A percentile compares a stretch with the other conserved stretches of the same genome.
phyloP scores from a whole-genome alignment of 108 stramenopile genomes.

The Poteriospumella lacustris region DNA sequence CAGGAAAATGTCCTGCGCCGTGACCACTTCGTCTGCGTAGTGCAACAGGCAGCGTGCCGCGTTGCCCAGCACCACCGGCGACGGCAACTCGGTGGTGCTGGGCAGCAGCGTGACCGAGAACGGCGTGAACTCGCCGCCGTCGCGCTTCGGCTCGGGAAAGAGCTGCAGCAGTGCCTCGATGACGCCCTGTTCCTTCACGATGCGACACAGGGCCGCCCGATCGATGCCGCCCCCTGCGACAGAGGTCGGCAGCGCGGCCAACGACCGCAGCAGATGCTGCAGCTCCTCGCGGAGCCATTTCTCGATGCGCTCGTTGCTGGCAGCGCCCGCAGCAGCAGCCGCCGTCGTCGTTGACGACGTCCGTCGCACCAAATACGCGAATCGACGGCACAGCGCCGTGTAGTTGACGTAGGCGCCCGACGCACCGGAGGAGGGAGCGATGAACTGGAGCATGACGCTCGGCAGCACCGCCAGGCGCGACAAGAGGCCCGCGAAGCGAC shows the following conservation, averaged over 20 bases:
- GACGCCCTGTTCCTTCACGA: neutral
- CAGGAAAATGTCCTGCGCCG: neutral
- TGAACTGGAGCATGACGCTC: neutral
- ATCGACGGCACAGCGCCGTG: no score
- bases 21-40: neutral
- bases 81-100: neutral
- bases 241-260: neutral
- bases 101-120: neutral
- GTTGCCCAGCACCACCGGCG: slow-evolving; percentile 15
- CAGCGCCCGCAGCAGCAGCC: no score
- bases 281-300: neutral
- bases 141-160: neutral
- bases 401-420: no score
- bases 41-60: slow-evolving; percentile 19
- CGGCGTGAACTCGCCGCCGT: slow-evolving; percentile 4
- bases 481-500: no score
- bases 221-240: no score
- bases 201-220: no score
- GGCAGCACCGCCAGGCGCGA: no score
- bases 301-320: no score
- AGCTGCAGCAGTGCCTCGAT: neutral
- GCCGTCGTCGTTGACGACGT: no score
- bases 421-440: neutral
- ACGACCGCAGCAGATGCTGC: neutral
- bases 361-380: no score